These are phyloP conservation scores for Blepharisma japonicum DNA, from an alignment of 73 alveolate species.

Conservation along the genomic window DNA sequence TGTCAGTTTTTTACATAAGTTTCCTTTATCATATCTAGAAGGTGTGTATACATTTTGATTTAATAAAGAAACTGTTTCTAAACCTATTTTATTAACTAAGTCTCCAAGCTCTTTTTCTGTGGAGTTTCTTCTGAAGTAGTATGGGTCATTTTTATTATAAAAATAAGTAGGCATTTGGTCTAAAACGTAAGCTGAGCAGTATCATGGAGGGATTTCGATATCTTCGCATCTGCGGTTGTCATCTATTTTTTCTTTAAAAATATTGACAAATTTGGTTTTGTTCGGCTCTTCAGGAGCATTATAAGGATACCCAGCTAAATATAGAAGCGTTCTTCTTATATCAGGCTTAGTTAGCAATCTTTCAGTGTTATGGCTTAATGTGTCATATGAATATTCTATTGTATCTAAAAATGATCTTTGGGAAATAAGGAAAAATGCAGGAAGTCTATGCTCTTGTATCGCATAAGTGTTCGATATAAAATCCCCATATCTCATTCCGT, in stretches of 20 bases:
- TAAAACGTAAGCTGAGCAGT: not conserved
- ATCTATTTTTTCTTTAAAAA: not conserved
- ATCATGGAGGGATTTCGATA: not conserved
- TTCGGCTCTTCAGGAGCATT: no score
- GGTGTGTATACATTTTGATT: no score
- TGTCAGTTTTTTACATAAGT: no score
- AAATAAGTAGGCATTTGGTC: no score
- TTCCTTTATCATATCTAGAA: no score
- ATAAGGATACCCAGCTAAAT: not conserved
- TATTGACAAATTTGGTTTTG: not conserved
- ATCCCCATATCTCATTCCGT: constrained; percentile 23
- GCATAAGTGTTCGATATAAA: not conserved
- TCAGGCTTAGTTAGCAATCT: not conserved
- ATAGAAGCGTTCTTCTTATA: not conserved
- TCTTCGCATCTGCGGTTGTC: not conserved
- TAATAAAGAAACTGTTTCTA: no score
- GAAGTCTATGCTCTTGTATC: not conserved
- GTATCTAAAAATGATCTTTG: not conserved
- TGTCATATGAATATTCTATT: not conserved
- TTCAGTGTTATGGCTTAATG: not conserved
- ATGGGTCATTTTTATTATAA: no score
- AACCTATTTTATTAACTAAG: no score
- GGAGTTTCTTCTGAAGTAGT: no score
- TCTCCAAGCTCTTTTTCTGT: no score
- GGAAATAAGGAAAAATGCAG: not conserved